A percentile compares a stretch with the other conserved stretches of the same genome.
Conservation (phyloP, 2,329 filamentous ascomycete genomes). For the Diplocarpon mali region DNA sequence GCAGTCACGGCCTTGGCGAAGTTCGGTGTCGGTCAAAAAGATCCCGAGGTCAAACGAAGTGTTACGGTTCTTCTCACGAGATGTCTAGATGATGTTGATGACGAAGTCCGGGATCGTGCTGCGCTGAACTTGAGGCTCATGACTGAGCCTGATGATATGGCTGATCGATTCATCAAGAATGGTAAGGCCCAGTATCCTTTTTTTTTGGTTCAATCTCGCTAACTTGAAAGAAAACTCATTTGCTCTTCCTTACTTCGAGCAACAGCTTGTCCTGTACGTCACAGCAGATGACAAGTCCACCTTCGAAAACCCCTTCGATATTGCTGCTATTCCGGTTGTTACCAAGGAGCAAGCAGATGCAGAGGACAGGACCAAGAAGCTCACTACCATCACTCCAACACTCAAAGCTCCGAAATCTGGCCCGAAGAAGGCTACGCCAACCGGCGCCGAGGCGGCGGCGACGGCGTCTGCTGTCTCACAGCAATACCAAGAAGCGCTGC, state of each 20-base stretch:
- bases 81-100: constrained; percentile 93
- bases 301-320: constrained; percentile 79
- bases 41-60: constrained; percentile 92
- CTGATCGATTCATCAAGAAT: constrained; percentile 83
- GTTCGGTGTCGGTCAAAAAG: constrained; percentile 93
- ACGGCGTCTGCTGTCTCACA: constrained; percentile 71
- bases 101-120: constrained; percentile 92
- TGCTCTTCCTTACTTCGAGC: constrained; percentile 87
- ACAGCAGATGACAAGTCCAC: constrained; percentile 81
- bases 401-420: constrained; percentile 85
- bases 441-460: constrained; percentile 62
- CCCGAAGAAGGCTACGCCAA: constrained; percentile 58
- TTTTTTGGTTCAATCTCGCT: constrained; percentile 13
- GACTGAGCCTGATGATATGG: constrained; percentile 71
- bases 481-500: constrained; percentile 78
- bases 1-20: constrained; percentile 94
- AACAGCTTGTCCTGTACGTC: constrained; percentile 95
- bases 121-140: constrained; percentile 87
- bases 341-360: constrained; percentile 93
- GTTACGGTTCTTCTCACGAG: constrained; percentile 85
- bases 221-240: constrained; percentile 72
- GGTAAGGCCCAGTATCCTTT: constrained; percentile 38
- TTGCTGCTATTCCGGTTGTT: constrained; percentile 82
- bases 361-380: constrained; percentile 93
- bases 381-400: constrained; percentile 82